Conservation (phyloP, 2,329 filamentous ascomycete species). For the Cladophialophora bantiana region DNA sequence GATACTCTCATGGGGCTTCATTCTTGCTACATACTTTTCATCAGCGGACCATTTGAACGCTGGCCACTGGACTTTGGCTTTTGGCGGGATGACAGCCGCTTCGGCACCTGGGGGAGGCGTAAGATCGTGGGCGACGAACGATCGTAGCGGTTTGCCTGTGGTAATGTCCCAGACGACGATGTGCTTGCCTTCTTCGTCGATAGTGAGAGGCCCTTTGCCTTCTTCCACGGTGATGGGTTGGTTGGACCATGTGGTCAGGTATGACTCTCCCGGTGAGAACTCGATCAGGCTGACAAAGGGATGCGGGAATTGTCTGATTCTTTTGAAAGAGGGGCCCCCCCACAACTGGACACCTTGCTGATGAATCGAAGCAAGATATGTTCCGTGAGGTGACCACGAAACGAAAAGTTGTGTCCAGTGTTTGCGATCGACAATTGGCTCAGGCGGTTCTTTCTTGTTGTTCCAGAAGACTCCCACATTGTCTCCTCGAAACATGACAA, state of each 20-base stretch:
- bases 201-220: constrained; percentile 78
- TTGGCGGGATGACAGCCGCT: constrained; percentile 70
- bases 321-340: constrained; percentile 88
- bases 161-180: constrained; percentile 98
- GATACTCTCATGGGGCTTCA: constrained; percentile 87
- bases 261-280: constrained; percentile 92
- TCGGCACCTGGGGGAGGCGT: constrained; percentile 61
- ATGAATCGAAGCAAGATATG: constrained; percentile 93
- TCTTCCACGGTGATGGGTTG: constrained; percentile 91
- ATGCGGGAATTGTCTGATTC: constrained; percentile 92
- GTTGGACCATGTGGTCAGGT: constrained; percentile 96
- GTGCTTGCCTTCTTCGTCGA: constrained; percentile 98
- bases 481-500: constrained; percentile 91
- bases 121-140: constrained; percentile 88
- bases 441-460: constrained; percentile 89
- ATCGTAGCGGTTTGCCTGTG: constrained; percentile 86
- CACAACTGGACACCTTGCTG: constrained; percentile 96
- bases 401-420: constrained; percentile 99
- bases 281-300: constrained; percentile 95
- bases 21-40: constrained; percentile 93
- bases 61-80: constrained; percentile 97
- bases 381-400: constrained; percentile 95
- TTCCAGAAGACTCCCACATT: constrained; percentile 97
- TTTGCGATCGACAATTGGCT: constrained; percentile 86
- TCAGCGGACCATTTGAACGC: constrained; percentile 99